Evolutionary conservation across 345 rosid species (phyloP).

Genomic region (Eucalyptus marginata): DNA sequence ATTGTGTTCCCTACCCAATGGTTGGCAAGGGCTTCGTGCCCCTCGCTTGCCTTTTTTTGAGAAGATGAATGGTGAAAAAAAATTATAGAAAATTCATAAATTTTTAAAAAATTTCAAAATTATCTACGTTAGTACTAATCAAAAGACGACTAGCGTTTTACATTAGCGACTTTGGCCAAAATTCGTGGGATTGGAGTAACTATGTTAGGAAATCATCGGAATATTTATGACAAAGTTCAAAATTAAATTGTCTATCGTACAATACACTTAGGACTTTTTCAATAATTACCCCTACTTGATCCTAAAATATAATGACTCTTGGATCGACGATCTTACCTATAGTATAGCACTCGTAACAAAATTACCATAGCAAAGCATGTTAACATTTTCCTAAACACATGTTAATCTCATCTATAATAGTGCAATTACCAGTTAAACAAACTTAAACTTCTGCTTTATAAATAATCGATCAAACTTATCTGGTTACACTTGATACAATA

Average conservation of each 20-base stretch:
- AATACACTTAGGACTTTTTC: rapidly evolving
- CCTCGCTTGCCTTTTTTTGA: neutral
- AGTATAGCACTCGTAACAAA: neutral
- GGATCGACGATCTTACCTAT: neutral
- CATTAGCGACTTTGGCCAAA: neutral
- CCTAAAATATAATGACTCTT: neutral
- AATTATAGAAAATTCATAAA: neutral
- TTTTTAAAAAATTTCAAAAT: rapidly evolving
- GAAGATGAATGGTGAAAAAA: neutral
- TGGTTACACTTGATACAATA: rapidly evolving
- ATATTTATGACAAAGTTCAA: neutral
- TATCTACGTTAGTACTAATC: neutral
- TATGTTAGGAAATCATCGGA: neutral
- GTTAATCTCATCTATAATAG: neutral
- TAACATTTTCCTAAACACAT: neutral
- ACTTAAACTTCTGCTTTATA: neutral
- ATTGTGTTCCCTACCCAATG: too few relatives aligned
- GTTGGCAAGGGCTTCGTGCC: too few relatives aligned
- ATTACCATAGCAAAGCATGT: neutral
- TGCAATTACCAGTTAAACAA: neutral
- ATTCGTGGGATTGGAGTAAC: too few relatives aligned
- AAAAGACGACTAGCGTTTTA: too few relatives aligned
- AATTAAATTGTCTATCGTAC: rapidly evolving
- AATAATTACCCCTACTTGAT: neutral
- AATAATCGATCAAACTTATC: neutral